These are phyloP conservation scores for Thuja plicata DNA, from an alignment of 83 land plant species.

Conservation along the genomic window DNA sequence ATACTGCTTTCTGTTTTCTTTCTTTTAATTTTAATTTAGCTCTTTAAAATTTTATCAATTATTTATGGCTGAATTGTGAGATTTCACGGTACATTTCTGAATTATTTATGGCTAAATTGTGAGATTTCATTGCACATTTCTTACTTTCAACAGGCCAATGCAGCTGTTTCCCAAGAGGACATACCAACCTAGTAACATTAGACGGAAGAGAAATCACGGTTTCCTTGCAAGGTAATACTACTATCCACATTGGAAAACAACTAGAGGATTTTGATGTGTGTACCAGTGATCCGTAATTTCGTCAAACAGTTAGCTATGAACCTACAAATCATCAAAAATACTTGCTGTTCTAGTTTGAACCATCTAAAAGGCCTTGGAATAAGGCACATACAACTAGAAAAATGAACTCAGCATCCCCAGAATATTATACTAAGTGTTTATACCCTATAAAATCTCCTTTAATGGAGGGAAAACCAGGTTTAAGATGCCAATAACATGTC, in stretches of 20 bases:
- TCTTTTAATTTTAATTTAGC: not conserved
- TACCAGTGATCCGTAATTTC: not conserved
- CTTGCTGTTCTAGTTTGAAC: too few relatives aligned
- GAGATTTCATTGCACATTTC: not conserved
- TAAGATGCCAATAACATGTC: too few relatives aligned
- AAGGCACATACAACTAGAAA: too few relatives aligned
- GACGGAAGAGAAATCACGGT: conserved; percentile 67
- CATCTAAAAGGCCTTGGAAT: too few relatives aligned
- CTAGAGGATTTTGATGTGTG: not conserved
- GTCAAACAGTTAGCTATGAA: too few relatives aligned
- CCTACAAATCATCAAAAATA: too few relatives aligned
- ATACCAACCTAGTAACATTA: conserved; percentile 64
- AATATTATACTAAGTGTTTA: too few relatives aligned
- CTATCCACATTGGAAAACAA: not conserved
- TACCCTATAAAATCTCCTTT: too few relatives aligned
- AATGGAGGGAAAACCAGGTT: too few relatives aligned
- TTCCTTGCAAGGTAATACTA: conserved; percentile 57
- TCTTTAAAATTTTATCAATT: too few relatives aligned
- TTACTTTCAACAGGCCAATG: conserved; percentile 33
- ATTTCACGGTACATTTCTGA: not conserved
- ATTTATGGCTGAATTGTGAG: not conserved
- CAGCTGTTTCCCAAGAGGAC: conserved; percentile 61
- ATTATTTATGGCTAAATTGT: not conserved
- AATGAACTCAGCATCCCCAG: too few relatives aligned
- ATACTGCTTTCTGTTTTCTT: not conserved